Evolutionary conservation across 2,329 filamentous ascomycete genomes (phyloP).

Genomic region (Cytospora chrysosperma): DNA sequence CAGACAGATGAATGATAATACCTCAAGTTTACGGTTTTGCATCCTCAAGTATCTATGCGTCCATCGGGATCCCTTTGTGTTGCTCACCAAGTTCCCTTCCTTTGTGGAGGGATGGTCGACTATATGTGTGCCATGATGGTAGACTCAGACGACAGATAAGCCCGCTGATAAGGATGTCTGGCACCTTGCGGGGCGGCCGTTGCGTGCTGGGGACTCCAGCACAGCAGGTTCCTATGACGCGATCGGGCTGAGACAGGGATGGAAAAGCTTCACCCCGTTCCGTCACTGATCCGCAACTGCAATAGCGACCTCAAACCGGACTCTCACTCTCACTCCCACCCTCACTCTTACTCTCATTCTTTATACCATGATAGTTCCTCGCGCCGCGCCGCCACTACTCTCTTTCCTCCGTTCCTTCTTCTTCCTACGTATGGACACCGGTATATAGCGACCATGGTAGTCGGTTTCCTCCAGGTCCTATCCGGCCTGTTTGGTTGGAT

Average conservation of each 20-base stretch:
- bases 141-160: not conserved
- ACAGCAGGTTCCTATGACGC: not conserved
- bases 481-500: slow-evolving; percentile 70
- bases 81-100: no score
- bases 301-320: no score
- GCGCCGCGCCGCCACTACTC: not conserved
- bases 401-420: not conserved
- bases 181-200: not conserved
- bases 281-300: not conserved
- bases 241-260: not conserved
- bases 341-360: no score
- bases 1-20: not conserved
- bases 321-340: no score
- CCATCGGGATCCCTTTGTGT: no score
- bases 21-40: not conserved
- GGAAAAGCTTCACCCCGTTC: not conserved
- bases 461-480: slow-evolving; percentile 45
- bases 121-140: no score
- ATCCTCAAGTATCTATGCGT: not conserved
- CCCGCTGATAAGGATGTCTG: not conserved
- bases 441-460: slow-evolving; percentile 21
- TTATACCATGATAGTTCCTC: not conserved
- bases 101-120: no score
- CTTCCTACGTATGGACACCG: not conserved
- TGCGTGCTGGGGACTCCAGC: not conserved